Base-by-base conservation (phyloP, 768 basidiomycete genomes). In the Mrakia blollopis region DNA sequence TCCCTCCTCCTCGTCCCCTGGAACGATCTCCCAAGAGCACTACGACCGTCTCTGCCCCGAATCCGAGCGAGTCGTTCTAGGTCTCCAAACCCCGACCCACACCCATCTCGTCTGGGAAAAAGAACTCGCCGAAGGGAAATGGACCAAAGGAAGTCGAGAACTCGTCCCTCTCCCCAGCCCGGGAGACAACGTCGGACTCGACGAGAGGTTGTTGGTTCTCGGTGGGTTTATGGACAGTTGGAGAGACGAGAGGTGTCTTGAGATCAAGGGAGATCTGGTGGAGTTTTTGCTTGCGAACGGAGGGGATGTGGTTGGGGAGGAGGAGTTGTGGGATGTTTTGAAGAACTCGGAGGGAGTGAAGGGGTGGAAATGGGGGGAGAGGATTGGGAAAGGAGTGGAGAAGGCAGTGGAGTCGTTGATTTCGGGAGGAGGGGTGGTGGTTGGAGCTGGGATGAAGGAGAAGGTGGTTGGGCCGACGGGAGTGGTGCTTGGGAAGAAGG, bases 181-280 rank as follows among this genome's bases (percentile, higher is more conserved):
- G 1, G 25, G 25, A 25, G 57, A 28, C 3, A 57, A 28, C 57
- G 57, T 57, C 6, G 57, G 47, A 50, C 16, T 50, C 3, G 47
- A 50, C 16, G 47, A 50, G 18, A 18, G 47, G 18, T 21, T 50
- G 13, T 18, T 50, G 2, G 47, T 50, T 2, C 47, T 50, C 5
- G 47, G 47, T 2, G 18, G 18, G 47, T 50, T 50, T 18, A 18
- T 44, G 18, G 65, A 68, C 10, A 37, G 21, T 6, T 39, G 35
- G 65, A 68, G n/a, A 39, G 37, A 68, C 21, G 65, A 68, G 65
- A 32, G 39, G 16, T 68, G 65, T 25, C 21, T 68, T 25, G 65
- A 68, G 65, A 41, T 68, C 65, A 68, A 68, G 9, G 65, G 65
- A 2, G 65, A 68, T 39, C 35, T 68, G 32, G n/a, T 57, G 3